A percentile compares a stretch with the other conserved stretches of the same genome.
Conservation (phyloP, 2,329 filamentous ascomycete species). For the Xylaria sp. region DNA sequence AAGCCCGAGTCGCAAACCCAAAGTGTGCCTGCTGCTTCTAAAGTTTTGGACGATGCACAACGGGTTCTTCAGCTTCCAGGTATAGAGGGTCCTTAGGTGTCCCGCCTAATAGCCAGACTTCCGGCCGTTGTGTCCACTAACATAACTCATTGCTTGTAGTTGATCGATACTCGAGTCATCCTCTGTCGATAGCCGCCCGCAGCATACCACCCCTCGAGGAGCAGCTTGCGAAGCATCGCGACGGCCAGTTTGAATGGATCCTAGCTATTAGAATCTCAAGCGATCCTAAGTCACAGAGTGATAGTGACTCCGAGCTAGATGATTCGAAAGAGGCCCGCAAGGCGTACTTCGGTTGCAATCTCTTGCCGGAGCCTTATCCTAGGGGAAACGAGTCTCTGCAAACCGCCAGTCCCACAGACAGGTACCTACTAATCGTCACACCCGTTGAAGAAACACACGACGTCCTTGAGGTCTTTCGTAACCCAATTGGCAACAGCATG, state of each 20-base stretch:
- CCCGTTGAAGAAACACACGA: constrained; percentile 44
- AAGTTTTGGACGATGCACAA: constrained; percentile 35
- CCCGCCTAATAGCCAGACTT: not conserved
- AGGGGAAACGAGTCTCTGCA: constrained; percentile 40
- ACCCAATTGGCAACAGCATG: constrained; percentile 36
- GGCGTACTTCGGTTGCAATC: constrained; percentile 63
- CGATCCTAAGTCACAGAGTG: constrained; percentile 24
- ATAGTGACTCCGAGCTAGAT: constrained; percentile 35
- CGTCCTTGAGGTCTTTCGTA: constrained; percentile 35
- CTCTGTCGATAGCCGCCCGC: constrained; percentile 44
- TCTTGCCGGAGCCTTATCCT: constrained; percentile 54
- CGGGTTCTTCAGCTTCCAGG: constrained; percentile 44
- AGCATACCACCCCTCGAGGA: constrained; percentile 44
- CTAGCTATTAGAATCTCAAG: constrained; percentile 40
- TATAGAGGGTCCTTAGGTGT: constrained; percentile 29
- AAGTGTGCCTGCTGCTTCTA: constrained; percentile 30
- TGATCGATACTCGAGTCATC: constrained; percentile 43
- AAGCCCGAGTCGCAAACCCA: constrained; percentile 43
- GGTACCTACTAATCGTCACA: constrained; percentile 56
- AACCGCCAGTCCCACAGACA: constrained; percentile 49
- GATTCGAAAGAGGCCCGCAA: constrained; percentile 39
- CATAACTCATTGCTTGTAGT: constrained; percentile 36
- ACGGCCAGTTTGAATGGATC: constrained; percentile 48
- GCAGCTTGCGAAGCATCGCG: constrained; percentile 47
- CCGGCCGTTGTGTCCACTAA: constrained; percentile 8